Conservation (phyloP, 2,329 filamentous ascomycete species). For the Paraphaeosphaeria minitans region DNA sequence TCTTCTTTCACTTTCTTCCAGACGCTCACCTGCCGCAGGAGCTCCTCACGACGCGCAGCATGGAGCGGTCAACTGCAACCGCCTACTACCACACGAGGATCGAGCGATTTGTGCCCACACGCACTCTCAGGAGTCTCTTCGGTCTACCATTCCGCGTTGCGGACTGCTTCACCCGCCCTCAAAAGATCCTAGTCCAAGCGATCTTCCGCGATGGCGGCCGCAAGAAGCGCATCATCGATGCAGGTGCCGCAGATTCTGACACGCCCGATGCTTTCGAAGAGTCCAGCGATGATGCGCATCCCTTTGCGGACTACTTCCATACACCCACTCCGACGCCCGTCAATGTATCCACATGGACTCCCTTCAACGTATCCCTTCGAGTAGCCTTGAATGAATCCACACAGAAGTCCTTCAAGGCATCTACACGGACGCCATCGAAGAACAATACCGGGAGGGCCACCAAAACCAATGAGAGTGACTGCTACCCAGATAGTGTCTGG, state of each 20-base stretch:
- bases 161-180: slow-evolving; percentile 21
- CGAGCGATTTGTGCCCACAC: slow-evolving; percentile 19
- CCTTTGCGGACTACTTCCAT: too few species aligned
- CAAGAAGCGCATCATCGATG: slow-evolving; percentile 40
- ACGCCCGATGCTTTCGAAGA: neutral
- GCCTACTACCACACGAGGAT: slow-evolving; percentile 23
- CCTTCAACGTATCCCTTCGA: too few species aligned
- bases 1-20: neutral
- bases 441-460: neutral
- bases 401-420: too few species aligned
- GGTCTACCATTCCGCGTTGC: slow-evolving; percentile 18
- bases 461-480: neutral
- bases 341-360: too few species aligned
- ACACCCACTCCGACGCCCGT: too few species aligned
- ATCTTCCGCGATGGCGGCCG: slow-evolving; percentile 28
- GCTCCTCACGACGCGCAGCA: neutral
- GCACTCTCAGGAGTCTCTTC: slow-evolving; percentile 19
- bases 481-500: neutral
- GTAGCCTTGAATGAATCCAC: too few species aligned
- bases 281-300: too few species aligned
- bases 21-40: neutral
- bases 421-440: too few species aligned
- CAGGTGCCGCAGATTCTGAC: slow-evolving; percentile 20
- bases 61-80: neutral
- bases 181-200: slow-evolving; percentile 27